A percentile compares a stretch with the other conserved stretches of the same genome.
Conservation (phyloP, 345 rosid species). For the Salix dunnii region DNA sequence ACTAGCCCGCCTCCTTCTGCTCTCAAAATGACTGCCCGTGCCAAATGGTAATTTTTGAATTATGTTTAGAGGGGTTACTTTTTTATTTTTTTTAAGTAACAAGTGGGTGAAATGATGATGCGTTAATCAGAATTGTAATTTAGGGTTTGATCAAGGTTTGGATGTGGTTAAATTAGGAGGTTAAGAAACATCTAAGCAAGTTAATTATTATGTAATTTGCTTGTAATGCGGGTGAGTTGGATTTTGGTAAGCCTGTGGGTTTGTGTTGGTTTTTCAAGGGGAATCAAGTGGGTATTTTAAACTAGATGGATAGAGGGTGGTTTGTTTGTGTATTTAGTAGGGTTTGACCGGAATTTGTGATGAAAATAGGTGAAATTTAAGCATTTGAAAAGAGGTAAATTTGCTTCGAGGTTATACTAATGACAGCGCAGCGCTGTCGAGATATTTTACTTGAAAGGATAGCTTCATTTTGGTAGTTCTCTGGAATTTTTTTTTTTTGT, state of each 20-base stretch:
- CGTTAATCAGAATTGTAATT: not conserved
- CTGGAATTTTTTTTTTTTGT: not conserved
- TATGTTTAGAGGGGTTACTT: not conserved
- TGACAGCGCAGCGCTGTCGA: not conserved
- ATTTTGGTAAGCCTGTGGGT: not conserved
- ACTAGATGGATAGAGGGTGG: not conserved
- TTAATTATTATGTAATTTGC: not conserved
- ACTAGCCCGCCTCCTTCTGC: slow-evolving; percentile 82
- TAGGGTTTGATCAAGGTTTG: not conserved
- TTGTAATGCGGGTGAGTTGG: not conserved
- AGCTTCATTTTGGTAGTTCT: not conserved
- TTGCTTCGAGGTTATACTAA: not conserved
- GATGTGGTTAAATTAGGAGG: not conserved
- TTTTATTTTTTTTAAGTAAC: not conserved
- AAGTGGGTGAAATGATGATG: not conserved
- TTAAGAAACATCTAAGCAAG: not conserved
- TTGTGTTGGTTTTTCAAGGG: not conserved
- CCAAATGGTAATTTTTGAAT: slow-evolving; percentile 64
- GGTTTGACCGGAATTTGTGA: too few species aligned
- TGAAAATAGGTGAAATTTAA: too few species aligned
- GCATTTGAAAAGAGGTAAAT: not conserved
- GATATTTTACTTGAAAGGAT: not conserved
- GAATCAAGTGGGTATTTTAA: not conserved
- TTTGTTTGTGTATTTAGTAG: too few species aligned
- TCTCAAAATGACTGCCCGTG: slow-evolving; percentile 86